These are phyloP conservation scores for Arabis hirsuta DNA, from an alignment of 345 rosid species.

Conservation along the genomic window DNA sequence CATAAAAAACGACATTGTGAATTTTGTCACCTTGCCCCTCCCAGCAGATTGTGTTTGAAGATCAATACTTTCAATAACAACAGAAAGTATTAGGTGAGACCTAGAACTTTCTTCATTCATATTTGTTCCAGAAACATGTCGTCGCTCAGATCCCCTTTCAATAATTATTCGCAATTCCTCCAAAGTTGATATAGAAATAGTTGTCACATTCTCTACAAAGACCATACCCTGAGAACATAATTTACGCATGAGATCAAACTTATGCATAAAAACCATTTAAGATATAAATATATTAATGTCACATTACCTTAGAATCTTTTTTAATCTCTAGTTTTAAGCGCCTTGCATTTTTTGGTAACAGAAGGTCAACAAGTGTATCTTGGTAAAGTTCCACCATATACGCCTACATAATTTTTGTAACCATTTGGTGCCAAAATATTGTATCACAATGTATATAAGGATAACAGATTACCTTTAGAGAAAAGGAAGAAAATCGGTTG, in stretches of 20 bases:
- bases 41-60: conserved; percentile 90
- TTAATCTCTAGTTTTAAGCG: conserved; percentile 87
- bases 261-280: background rate
- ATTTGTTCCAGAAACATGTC: conserved; percentile 89
- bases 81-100: conserved; percentile 88
- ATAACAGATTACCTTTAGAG: conserved; percentile 65
- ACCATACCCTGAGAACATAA: conserved; percentile 81
- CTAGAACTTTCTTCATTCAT: conserved; percentile 99
- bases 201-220: conserved; percentile 80
- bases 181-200: conserved; percentile 65
- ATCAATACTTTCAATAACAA: conserved; percentile 91
- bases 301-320: conserved; percentile 84
- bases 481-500: conserved; percentile 82
- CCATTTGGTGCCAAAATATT: conserved; percentile 19
- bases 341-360: conserved; percentile 70
- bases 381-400: conserved; percentile 97
- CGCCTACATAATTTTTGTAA: conserved; percentile 56
- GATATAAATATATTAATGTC: background rate
- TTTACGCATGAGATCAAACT: conserved; percentile 24
- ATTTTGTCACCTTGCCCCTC: conserved; percentile 76
- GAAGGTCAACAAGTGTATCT: conserved; percentile 87
- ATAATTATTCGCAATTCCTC: conserved; percentile 76
- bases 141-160: conserved; percentile 76
- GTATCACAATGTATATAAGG: background rate
- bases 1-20: background rate